These are phyloP conservation scores for Xylaria sp. DNA, from an alignment of 2,329 filamentous ascomycete genomes.

Conservation along the genomic window DNA sequence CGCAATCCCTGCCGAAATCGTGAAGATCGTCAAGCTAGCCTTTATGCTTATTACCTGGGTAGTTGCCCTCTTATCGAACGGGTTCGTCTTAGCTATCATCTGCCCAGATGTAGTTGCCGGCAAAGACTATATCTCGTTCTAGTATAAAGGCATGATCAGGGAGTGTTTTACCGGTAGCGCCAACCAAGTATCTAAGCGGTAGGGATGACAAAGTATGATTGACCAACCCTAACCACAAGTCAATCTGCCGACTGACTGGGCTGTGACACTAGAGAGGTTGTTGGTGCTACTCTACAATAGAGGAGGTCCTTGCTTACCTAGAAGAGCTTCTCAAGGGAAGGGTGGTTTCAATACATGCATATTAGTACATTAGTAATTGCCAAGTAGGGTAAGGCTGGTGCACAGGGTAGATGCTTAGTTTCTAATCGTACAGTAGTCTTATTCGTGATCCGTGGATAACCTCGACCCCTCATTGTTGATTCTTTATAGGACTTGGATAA, in stretches of 20 bases:
- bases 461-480: constrained; percentile 14
- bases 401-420: background rate
- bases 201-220: constrained; percentile 5
- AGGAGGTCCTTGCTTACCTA: background rate
- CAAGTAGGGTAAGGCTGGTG: constrained; percentile 15
- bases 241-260: constrained; percentile 9
- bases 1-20: constrained; percentile 46
- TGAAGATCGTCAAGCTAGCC: constrained; percentile 41
- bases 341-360: constrained; percentile 21
- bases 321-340: background rate
- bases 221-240: constrained; percentile 7
- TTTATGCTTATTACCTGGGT: constrained; percentile 35
- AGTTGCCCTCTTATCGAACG: constrained; percentile 22
- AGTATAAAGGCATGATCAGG: constrained; percentile 24
- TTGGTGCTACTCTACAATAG: background rate
- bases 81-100: constrained; percentile 15
- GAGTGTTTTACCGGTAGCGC: constrained; percentile 29
- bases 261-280: background rate
- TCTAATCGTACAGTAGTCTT: constrained; percentile 11
- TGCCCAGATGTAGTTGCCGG: constrained; percentile 11
- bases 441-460: constrained; percentile 13
- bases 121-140: background rate
- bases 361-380: constrained; percentile 13
- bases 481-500: constrained; percentile 3
- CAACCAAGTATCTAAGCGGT: constrained; percentile 22